Evolutionary conservation across 1,284 basidiomycete genomes (phyloP).

Genomic region (Cystobasidiaceae sp.): DNA sequence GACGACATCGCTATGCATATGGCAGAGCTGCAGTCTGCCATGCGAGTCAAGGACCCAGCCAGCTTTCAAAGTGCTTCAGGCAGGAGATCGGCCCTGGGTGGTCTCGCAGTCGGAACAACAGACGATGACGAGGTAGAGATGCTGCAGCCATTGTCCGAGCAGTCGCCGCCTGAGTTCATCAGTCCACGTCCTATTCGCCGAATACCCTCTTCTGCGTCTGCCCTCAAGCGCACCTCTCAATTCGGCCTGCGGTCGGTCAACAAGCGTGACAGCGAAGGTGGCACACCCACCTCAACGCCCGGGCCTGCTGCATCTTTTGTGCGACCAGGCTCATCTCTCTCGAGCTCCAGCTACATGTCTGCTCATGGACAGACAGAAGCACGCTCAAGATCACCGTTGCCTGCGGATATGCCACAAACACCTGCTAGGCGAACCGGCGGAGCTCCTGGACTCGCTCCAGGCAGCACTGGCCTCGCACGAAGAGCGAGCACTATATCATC

Average conservation of each 20-base stretch:
- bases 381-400: constrained; percentile 10
- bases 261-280: not conserved
- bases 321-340: constrained; percentile 21
- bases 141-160: constrained; percentile 8
- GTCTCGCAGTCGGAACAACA: not conserved
- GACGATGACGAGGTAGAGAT: constrained; percentile 18
- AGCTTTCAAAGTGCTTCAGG: constrained; percentile 13
- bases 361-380: constrained; percentile 2
- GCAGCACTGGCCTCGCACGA: not conserved
- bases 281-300: constrained; percentile 23
- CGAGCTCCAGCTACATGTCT: constrained; percentile 28
- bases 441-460: not conserved
- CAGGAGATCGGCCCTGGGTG: constrained; percentile 1
- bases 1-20: constrained; percentile 19
- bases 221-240: not conserved
- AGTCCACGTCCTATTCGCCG: constrained; percentile 8
- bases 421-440: constrained; percentile 13
- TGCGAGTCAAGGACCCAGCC: constrained; percentile 21
- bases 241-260: not conserved
- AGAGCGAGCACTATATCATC: constrained; percentile 15
- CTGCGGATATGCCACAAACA: constrained; percentile 2
- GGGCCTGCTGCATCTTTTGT: constrained; percentile 11
- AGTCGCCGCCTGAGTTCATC: constrained; percentile 10
- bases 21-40: constrained; percentile 29
- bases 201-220: constrained; percentile 2